Evolutionary conservation across 148 eudicot species (phyloP), one percentile per base, ranked within the genome.

Genomic region (Drosera capensis): DNA sequence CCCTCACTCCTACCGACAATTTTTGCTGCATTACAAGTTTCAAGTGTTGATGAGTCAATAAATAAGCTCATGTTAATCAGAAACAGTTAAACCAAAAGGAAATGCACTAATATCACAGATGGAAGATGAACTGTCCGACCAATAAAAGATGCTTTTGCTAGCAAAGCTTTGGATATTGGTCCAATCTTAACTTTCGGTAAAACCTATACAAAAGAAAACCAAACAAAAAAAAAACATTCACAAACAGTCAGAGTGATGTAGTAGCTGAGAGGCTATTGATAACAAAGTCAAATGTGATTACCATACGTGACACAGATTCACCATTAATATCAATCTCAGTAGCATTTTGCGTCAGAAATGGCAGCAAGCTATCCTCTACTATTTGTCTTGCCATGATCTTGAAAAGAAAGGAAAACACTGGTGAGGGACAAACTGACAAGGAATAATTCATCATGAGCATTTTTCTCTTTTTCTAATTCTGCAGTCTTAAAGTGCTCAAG

Each of bases 351-450:
- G 88, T 63, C 46, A 92, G 64, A 58, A 66, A 60, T 16, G 86
- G 57, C 56, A 76, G 77, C 64, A 92, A 46, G 57, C 68, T 65
- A 45, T 85, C 85, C 68, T 92, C 99, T 52, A 85, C 41, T 20
- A 85, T 66, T 74, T 69, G 82, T 71, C 67, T 79, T 4, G 95
- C 94, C 51, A 92, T 88, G 94, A 92, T 92, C 99, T 92, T 40
- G 26, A 47, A 44, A 48, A 40, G 15, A 46, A 61, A 21, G 45
- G 18, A 15, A 57, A 15, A 16, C 7, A 51, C 26, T n/a, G n/a
- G 50, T 56, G 30, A 60, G 49, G 37, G 16, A 18, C 34, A 23
- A 37, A 22, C 23, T 12, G 39, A 38, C 4, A 11, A 15, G 38
- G 11, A 34, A 34, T 19, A 26, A 20, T 25, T 7, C 17, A 21